Percentiles rank a stretch among this genome's conserved stretches.
phyloP scores from a whole-genome alignment of 129 eudicot species.

The Silybum marianum region DNA sequence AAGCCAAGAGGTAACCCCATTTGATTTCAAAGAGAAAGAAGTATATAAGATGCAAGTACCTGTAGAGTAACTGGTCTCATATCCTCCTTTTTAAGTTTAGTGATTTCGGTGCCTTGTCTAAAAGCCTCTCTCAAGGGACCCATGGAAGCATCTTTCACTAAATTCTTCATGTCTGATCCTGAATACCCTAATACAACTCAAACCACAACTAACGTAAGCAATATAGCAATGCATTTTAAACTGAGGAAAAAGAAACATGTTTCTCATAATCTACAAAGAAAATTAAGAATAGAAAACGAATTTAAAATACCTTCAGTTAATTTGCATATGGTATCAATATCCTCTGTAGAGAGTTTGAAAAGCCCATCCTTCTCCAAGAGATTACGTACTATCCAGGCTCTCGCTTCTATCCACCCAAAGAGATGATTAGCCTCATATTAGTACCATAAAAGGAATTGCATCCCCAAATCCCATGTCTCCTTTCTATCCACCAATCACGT shows the following conservation, averaged over 20 bases:
- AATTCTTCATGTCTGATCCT: slow-evolving; percentile 97
- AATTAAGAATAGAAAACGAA: not conserved
- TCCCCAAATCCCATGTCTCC: not conserved
- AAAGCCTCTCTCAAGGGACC: slow-evolving; percentile 95
- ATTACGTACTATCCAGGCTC: slow-evolving; percentile 81
- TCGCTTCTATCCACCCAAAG: slow-evolving; percentile 81
- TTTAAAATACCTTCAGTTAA: slow-evolving; percentile 65
- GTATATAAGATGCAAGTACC: slow-evolving; percentile 42
- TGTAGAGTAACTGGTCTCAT: slow-evolving; percentile 79
- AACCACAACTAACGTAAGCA: not conserved
- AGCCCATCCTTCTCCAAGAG: slow-evolving; percentile 85
- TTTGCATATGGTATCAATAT: slow-evolving; percentile 63
- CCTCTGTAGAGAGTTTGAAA: slow-evolving; percentile 74
- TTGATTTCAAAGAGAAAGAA: no score
- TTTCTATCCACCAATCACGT: not conserved
- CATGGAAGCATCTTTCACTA: slow-evolving; percentile 99
- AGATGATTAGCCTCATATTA: slow-evolving; percentile 8
- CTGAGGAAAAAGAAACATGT: not conserved
- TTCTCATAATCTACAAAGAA: not conserved
- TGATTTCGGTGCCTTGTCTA: slow-evolving; percentile 67
- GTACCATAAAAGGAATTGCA: not conserved
- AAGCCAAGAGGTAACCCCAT: no score
- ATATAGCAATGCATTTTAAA: not conserved
- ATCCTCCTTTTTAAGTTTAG: slow-evolving; percentile 82
- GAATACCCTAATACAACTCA: slow-evolving; percentile 68